Percentiles rank a stretch among this genome's conserved stretches.
These are phyloP conservation scores for Clonostachys solani DNA, from an alignment of 2,329 filamentous ascomycete species.

Conservation along the genomic window DNA sequence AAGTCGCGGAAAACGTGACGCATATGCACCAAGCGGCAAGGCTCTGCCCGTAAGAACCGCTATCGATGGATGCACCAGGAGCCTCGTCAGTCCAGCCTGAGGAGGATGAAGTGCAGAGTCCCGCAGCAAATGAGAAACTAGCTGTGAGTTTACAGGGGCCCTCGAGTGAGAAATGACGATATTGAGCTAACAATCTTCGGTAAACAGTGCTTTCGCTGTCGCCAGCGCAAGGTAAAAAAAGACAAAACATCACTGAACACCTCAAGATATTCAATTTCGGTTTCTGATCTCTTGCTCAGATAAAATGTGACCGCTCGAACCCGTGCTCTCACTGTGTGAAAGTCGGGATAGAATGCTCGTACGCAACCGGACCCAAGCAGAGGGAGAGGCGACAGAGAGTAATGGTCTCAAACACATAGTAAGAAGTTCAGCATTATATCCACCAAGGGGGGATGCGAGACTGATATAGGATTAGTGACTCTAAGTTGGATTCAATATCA, in stretches of 20 bases:
- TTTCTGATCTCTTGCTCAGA: constrained; percentile 1
- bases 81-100: background rate
- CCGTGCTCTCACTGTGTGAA: constrained; percentile 8
- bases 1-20: too few species aligned
- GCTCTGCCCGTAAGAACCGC: too few species aligned
- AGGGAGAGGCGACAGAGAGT: constrained; percentile 7
- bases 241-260: too few species aligned
- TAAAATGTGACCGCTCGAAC: constrained; percentile 7
- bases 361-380: constrained; percentile 6
- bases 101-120: background rate
- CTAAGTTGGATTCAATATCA: constrained; percentile 8
- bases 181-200: too few species aligned
- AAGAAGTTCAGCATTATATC: background rate
- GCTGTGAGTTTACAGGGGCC: background rate
- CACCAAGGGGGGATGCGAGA: background rate
- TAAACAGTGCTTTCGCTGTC: constrained; percentile 2
- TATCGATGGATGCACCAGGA: background rate
- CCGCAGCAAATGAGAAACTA: background rate
- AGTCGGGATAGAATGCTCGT: constrained; percentile 3
- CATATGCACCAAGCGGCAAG: too few species aligned
- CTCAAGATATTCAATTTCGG: background rate
- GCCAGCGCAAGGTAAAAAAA: constrained; percentile 1
- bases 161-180: too few species aligned
- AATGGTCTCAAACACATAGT: constrained; percentile 10
- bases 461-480: constrained; percentile 2